Conservation (phyloP, 1,284 basidiomycete species). For the Ustilago curta region DNA sequence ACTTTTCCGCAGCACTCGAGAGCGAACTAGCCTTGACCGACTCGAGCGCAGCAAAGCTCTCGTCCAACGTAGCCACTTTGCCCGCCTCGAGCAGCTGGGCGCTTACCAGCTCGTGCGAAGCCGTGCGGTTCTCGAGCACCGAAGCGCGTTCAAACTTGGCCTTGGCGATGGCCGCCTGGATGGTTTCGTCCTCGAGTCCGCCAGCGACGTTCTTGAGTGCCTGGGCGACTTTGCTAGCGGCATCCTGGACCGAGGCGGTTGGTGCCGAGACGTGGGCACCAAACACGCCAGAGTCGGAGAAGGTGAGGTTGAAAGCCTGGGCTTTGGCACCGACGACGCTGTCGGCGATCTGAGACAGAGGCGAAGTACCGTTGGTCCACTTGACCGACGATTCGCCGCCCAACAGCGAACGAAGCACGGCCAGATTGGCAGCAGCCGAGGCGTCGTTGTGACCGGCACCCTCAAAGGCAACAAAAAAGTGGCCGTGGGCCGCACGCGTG, state of each 20-base stretch:
- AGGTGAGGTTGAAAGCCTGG: slow-evolving; percentile 64
- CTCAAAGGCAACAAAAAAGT: slow-evolving; percentile 67
- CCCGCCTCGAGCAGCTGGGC: slow-evolving; percentile 57
- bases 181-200: slow-evolving; percentile 55
- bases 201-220: slow-evolving; percentile 62
- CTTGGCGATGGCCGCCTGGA: slow-evolving; percentile 62
- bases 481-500: slow-evolving; percentile 54
- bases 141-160: slow-evolving; percentile 65
- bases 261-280: slow-evolving; percentile 65
- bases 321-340: slow-evolving; percentile 53
- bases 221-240: slow-evolving; percentile 53
- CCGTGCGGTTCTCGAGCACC: slow-evolving; percentile 57
- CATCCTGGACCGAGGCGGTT: slow-evolving; percentile 47
- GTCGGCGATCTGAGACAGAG: slow-evolving; percentile 53
- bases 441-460: slow-evolving; percentile 55
- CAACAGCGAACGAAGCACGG: slow-evolving; percentile 65
- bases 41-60: slow-evolving; percentile 55
- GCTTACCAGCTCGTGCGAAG: slow-evolving; percentile 55
- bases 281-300: slow-evolving; percentile 64
- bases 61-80: slow-evolving; percentile 48
- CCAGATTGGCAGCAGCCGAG: slow-evolving; percentile 52
- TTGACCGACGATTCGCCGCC: slow-evolving; percentile 66
- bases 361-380: slow-evolving; percentile 64
- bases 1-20: slow-evolving; percentile 51
- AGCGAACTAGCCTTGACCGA: slow-evolving; percentile 56